These are phyloP conservation scores for Globisporangium sylvaticum DNA, from an alignment of 352 stramenopile genomes.

Conservation along the genomic window DNA sequence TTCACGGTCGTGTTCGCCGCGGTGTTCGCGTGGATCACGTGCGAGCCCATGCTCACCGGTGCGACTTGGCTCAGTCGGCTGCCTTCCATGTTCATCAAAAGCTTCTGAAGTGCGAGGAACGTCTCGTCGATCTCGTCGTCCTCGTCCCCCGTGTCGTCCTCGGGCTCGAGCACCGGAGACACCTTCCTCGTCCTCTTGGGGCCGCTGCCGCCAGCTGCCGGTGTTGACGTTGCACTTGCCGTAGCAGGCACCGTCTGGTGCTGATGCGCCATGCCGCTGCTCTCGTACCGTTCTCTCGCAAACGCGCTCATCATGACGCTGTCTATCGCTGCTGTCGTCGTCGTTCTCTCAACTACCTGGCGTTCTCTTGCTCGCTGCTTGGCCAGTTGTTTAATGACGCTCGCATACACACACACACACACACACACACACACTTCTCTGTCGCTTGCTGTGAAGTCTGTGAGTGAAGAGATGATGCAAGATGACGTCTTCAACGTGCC, in stretches of 20 bases:
- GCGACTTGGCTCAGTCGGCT: conserved; percentile 23
- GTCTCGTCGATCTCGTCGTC: conserved; percentile 79
- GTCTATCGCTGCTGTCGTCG: background rate
- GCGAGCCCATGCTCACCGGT: conserved; percentile 11
- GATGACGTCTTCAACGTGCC: background rate
- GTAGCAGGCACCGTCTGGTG: background rate
- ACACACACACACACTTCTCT: background rate
- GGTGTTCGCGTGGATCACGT: conserved; percentile 6
- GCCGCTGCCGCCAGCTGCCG: background rate
- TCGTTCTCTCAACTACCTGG: background rate
- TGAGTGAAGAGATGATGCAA: background rate
- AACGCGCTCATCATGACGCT: conserved; percentile 8
- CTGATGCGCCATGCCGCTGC: background rate
- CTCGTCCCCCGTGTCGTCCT: conserved; percentile 39
- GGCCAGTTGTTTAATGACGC: background rate
- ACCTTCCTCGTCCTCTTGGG: conserved; percentile 45
- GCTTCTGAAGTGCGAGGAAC: conserved; percentile 71
- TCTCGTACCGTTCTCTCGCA: conserved; percentile 11
- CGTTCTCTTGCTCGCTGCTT: background rate
- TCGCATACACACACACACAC: too few relatives aligned
- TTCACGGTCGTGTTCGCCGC: background rate
- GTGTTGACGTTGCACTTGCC: background rate
- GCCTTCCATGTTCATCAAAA: conserved; percentile 62
- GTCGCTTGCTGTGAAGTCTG: background rate
- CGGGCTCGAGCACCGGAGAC: conserved; percentile 25